Evolutionary conservation across 306 rosid genomes (phyloP), one percentile per base, ranked within the genome.

Genomic region (Chamaecrista fasciculata): DNA sequence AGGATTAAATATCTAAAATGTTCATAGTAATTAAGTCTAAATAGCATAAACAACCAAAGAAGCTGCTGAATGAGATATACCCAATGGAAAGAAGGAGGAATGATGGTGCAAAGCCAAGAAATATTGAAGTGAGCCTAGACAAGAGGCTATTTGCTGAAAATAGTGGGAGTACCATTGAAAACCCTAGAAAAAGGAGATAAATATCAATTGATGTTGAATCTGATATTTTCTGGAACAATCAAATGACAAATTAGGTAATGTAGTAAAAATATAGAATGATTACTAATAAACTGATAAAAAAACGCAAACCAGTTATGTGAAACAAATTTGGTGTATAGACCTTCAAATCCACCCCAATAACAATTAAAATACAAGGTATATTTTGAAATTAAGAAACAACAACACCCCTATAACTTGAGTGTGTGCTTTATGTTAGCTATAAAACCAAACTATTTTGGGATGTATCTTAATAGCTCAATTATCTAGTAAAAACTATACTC

Each of bases 1-100:
- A 53, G 19, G 50, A 51, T 19, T 46, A 55, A 33, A 31, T 6
- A 29, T 67, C 18, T 19, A 29, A 37, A 37, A 46, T 51, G 52
- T 52, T 66, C 14, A 52, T 14, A 56, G 42, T 25, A 57, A 74
- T 42, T 8, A 55, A 24, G 62, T 40, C 39, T 43, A 57, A 55
- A 68, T 14, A 70, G 59, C 12, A 75, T 14, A 5, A 11, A 44
- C 73, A 20, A 43, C 71, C 69, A 62, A 9, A 53, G 39, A 40
- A n/a, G 60, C 67, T 11, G 28, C 67, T 48, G 23, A 67, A 74
- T 31, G 65, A 53, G 73, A 69, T 16, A 70, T 88, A 91, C 97
- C 97, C 97, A 50, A 91, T 91, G 74, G 97, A 91, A 49, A 91
- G 89, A 70, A 91, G 93, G 80, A 91, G 96, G 84, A 91, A 91